phyloP scores from a whole-genome alignment of 176 grass and related monocot genomes.

The Thalia dealbata region DNA sequence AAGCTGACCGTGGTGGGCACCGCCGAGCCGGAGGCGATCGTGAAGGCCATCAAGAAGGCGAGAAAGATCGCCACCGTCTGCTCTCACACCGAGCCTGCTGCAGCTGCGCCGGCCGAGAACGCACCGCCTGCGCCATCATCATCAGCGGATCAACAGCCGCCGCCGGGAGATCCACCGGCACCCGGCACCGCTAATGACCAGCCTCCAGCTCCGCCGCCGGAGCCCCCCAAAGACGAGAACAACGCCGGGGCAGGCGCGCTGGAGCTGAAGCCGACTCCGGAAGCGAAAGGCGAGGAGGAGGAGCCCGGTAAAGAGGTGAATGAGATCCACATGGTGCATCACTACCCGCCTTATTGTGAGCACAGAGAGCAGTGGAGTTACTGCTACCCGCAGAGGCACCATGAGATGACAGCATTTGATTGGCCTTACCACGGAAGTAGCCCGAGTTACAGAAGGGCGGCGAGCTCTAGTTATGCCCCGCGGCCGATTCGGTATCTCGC shows the following conservation, averaged over 20 bases:
- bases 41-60: conserved; percentile 80
- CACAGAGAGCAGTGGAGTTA: conserved; percentile 25
- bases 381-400: conserved; percentile 16
- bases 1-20: conserved; percentile 72
- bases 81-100: conserved; percentile 34
- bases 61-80: conserved; percentile 55
- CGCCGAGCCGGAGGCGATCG: conserved; percentile 48
- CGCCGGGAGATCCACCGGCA: conserved; percentile 10
- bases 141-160: neutral
- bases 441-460: conserved; percentile 30
- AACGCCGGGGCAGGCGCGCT: too few relatives aligned
- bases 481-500: conserved; percentile 27
- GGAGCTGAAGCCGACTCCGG: neutral
- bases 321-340: conserved; percentile 35
- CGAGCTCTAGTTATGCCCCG: conserved; percentile 20
- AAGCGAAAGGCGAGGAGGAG: conserved; percentile 5
- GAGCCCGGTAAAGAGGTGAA: conserved; percentile 11
- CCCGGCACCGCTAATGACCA: conserved; percentile 15
- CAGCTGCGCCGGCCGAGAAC: too few relatives aligned
- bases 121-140: neutral
- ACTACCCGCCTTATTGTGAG: conserved; percentile 26
- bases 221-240: conserved; percentile 17
- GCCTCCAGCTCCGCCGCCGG: conserved; percentile 16
- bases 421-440: conserved; percentile 29
- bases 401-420: conserved; percentile 22